Percentiles rank a stretch among this genome's conserved stretches.
Evolutionary conservation across 2,329 filamentous ascomycete species (phyloP).

Genomic region (Cryphonectria carpinicola): DNA sequence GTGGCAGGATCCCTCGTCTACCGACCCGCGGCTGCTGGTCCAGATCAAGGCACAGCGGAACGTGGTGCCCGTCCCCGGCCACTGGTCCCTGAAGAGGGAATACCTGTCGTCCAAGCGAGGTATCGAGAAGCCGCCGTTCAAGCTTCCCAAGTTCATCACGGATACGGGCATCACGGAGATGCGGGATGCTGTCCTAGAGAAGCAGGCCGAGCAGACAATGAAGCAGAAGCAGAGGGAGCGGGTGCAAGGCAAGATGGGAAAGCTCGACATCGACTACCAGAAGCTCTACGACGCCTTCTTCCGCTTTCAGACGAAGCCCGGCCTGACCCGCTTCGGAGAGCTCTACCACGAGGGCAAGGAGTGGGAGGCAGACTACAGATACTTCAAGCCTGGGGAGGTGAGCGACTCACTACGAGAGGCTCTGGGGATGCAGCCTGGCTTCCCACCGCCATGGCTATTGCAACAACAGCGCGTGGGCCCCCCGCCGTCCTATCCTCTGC

Average conservation of each 20-base stretch:
- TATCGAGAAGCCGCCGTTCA: constrained; percentile 93
- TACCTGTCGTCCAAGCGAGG: constrained; percentile 96
- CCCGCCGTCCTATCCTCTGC: constrained; percentile 91
- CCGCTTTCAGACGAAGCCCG: constrained; percentile 93
- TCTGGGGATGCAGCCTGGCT: constrained; percentile 88
- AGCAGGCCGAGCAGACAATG: constrained; percentile 87
- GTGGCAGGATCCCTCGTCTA: constrained; percentile 93
- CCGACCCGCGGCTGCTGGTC: constrained; percentile 85
- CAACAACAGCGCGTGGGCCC: constrained; percentile 94
- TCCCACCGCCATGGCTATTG: constrained; percentile 95
- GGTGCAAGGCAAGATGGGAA: constrained; percentile 94
- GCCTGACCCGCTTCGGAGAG: constrained; percentile 91
- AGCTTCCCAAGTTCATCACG: constrained; percentile 92
- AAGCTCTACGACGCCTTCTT: constrained; percentile 99
- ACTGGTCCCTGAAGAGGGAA: constrained; percentile 96
- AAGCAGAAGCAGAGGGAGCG: constrained; percentile 96
- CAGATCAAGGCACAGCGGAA: constrained; percentile 96
- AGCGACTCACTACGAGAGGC: constrained; percentile 90
- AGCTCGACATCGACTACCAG: constrained; percentile 97
- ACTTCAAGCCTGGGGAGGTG: constrained; percentile 87
- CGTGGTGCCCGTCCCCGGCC: constrained; percentile 88
- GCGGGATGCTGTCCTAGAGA: constrained; percentile 94
- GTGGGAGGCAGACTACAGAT: constrained; percentile 90
- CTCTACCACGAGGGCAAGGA: constrained; percentile 99
- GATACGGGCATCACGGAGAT: constrained; percentile 98